These are phyloP conservation scores for Ballota nigra DNA, from an alignment of 257 asterid genomes.

Conservation along the genomic window DNA sequence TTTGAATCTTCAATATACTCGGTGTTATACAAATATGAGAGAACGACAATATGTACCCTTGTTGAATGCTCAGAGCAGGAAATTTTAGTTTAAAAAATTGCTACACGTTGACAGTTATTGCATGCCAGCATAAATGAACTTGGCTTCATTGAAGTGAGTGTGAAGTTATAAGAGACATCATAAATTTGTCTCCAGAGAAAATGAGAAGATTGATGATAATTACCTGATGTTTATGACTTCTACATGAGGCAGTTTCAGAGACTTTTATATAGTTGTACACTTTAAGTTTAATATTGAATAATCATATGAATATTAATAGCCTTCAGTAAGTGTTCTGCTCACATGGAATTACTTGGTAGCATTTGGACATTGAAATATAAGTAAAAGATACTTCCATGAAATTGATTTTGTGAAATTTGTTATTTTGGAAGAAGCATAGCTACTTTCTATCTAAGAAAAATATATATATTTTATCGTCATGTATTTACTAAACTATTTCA, in stretches of 20 bases:
- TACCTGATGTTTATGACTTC: not conserved
- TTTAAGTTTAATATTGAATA: not conserved
- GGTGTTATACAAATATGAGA: not conserved
- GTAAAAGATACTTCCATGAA: not conserved
- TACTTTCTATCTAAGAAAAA: not conserved
- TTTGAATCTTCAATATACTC: not conserved
- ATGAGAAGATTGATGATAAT: not conserved
- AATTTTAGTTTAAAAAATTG: not conserved
- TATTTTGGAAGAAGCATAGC: not conserved
- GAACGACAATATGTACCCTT: not conserved
- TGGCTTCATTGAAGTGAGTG: not conserved
- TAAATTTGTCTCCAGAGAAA: not conserved
- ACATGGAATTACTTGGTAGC: not conserved
- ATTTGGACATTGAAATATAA: not conserved
- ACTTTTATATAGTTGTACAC: not conserved
- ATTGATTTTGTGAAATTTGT: not conserved
- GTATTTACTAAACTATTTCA: not conserved
- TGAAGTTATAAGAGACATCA: constrained; percentile 1
- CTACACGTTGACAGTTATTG: not conserved
- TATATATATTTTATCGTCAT: not conserved
- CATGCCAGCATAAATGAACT: not conserved
- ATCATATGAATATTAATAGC: not conserved
- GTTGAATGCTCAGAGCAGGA: not conserved
- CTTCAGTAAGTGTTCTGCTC: not conserved
- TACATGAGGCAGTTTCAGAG: not conserved